phyloP scores from a whole-genome alignment of 345 rosid genomes.

The Brassica nigra region DNA sequence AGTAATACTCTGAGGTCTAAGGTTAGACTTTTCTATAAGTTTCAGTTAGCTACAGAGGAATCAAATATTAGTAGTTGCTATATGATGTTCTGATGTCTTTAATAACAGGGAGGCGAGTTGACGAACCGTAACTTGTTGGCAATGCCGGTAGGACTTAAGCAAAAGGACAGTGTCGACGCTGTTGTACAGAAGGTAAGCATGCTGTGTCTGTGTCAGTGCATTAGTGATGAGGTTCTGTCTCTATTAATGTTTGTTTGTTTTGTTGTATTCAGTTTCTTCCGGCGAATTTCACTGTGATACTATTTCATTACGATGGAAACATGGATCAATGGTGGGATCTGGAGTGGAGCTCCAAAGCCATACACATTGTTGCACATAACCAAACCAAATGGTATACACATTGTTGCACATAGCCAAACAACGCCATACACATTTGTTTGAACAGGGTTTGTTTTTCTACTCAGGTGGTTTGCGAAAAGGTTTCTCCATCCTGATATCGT shows the following conservation, averaged over 20 bases:
- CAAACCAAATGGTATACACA: slow-evolving; percentile 97
- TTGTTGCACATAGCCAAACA: slow-evolving; percentile 92
- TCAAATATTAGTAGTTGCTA: neutral
- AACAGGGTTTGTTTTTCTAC: neutral
- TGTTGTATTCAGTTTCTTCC: slow-evolving; percentile 83
- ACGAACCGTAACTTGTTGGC: slow-evolving; percentile 69
- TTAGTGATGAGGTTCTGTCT: slow-evolving; percentile 14
- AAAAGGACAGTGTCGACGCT: slow-evolving; percentile 68
- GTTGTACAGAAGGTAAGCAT: slow-evolving; percentile 72
- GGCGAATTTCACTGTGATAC: slow-evolving; percentile 82
- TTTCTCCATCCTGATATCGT: slow-evolving; percentile 94
- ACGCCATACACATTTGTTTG: slow-evolving; percentile 32
- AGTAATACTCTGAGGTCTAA: slow-evolving; percentile 63
- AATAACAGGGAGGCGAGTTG: slow-evolving; percentile 46
- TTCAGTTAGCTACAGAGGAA: neutral
- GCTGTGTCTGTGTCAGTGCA: slow-evolving; percentile 14
- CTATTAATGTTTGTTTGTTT: slow-evolving; percentile 44
- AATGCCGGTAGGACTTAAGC: slow-evolving; percentile 88
- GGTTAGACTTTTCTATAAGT: slow-evolving; percentile 45
- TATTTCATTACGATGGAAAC: slow-evolving; percentile 93
- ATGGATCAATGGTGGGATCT: slow-evolving; percentile 84
- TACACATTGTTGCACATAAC: slow-evolving; percentile 89
- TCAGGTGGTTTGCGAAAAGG: slow-evolving; percentile 99
- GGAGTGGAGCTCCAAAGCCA: slow-evolving; percentile 75
- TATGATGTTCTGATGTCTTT: neutral